These are phyloP conservation scores for Arbutus unedo DNA, from an alignment of 148 eudicot genomes.

Conservation along the genomic window DNA sequence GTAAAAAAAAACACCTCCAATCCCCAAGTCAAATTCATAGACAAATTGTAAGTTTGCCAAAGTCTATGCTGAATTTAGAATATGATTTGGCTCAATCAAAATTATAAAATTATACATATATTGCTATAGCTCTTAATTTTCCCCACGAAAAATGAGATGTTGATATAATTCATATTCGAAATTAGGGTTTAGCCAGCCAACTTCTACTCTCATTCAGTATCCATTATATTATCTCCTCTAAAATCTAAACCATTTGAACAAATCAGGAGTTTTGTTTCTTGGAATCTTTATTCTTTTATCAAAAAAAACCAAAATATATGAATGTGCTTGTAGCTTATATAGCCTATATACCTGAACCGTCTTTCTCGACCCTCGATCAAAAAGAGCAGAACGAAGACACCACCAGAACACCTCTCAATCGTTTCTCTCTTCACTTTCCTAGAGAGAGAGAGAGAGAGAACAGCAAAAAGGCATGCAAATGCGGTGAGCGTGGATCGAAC, in stretches of 20 bases:
- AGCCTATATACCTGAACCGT: background rate
- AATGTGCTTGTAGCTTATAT: background rate
- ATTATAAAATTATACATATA: no score
- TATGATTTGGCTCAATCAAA: no score
- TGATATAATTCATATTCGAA: background rate
- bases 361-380: no score
- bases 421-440: no score
- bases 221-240: no score
- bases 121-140: no score
- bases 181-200: background rate
- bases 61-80: no score
- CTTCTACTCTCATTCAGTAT: no score
- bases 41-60: background rate
- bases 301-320: background rate
- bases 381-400: background rate
- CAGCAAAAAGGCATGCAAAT: background rate
- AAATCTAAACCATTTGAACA: no score
- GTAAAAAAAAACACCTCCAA: background rate
- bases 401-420: background rate
- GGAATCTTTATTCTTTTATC: background rate
- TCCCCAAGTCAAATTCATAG: background rate
- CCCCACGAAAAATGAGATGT: no score
- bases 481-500: constrained; percentile 95
- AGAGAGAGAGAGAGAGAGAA: background rate
- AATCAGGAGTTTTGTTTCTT: background rate